Base-by-base conservation (phyloP, 1,284 basidiomycete genomes). In the Trametes sp. region DNA sequence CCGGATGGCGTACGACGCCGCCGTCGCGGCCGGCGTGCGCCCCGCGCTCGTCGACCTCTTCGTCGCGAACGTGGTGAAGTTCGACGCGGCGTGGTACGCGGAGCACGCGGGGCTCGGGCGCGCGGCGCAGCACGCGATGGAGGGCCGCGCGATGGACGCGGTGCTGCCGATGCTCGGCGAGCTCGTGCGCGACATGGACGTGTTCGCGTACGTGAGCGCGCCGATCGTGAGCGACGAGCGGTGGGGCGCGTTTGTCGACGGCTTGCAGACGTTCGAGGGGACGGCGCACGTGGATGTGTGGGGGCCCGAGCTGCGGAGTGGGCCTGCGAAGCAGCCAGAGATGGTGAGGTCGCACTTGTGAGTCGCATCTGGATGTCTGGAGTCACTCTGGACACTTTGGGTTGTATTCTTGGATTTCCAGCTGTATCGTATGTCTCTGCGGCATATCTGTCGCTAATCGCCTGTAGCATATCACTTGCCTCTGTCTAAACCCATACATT, bases 1-100 rank as follows among this genome's bases (percentile, higher is more conserved):
- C 66, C 76, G 81, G 2, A 79, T 84, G 72, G 80, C 81, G 10
- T 83, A 82, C 66, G 82, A 83, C n/a, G 80, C 82, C 0, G 82
- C 82, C 0, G 63, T 77, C 33, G 69, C 66, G 0, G 73, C 72
- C 0, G 71, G 70, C 4, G 63, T 81, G 1, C 64, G 70, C 6
- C 62, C 48, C 1, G 56, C 35, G 28, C 65, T 81, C 45, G 57
- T 78, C 57, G 73, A 77, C 56, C 66, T 81, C 29, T 81, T 75
- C 73, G 75, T 75, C 28, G 64, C 70, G 23, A 72, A 71, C 57
- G 70, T 70, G 41, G 65, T 80, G 42, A 69, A 74, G 63, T 65
- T 69, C 24, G 80, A 82, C 61, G 57, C 73, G 3, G 74, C 78
- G 1, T 82, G 81, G 81, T 82, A 80, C 64, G 67, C 71, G 10